Percentiles rank a stretch among this genome's conserved stretches.
phyloP scores from a whole-genome alignment of 257 asterid genomes.

The Salvia splendens region DNA sequence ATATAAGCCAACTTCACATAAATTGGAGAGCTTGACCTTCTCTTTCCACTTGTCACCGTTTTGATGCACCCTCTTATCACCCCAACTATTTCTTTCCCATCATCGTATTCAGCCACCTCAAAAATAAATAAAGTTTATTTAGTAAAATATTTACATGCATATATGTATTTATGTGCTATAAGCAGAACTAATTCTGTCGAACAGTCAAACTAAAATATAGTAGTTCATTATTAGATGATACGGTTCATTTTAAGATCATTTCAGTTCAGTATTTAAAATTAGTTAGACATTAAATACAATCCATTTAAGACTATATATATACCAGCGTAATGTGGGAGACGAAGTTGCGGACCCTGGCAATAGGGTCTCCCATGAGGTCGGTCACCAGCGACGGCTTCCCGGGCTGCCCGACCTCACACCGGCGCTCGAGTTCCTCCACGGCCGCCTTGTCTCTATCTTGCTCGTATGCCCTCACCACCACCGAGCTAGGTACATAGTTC shows the following conservation, averaged over 20 bases:
- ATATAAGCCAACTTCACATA: conserved; percentile 70
- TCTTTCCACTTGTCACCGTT: conserved; percentile 59
- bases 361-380: conserved; percentile 84
- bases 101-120: conserved; percentile 61
- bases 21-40: conserved; percentile 31
- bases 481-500: conserved; percentile 24
- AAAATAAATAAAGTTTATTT: too few relatives aligned
- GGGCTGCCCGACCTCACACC: conserved; percentile 66
- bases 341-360: conserved; percentile 66
- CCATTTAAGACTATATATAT: background rate
- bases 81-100: conserved; percentile 60
- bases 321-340: conserved; percentile 72
- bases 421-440: conserved; percentile 75
- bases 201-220: too few relatives aligned
- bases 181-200: too few relatives aligned
- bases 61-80: conserved; percentile 72
- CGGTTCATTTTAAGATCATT: too few relatives aligned
- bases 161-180: too few relatives aligned
- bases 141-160: too few relatives aligned
- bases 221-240: too few relatives aligned
- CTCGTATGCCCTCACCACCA: conserved; percentile 67
- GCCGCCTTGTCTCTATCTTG: conserved; percentile 57
- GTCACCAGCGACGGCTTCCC: conserved; percentile 71
- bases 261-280: too few relatives aligned
- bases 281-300: too few relatives aligned